Evolutionary conservation across 2,329 filamentous ascomycete species (phyloP), one percentile per base, ranked within the genome.

Genomic region (Sporothrix inflata): DNA sequence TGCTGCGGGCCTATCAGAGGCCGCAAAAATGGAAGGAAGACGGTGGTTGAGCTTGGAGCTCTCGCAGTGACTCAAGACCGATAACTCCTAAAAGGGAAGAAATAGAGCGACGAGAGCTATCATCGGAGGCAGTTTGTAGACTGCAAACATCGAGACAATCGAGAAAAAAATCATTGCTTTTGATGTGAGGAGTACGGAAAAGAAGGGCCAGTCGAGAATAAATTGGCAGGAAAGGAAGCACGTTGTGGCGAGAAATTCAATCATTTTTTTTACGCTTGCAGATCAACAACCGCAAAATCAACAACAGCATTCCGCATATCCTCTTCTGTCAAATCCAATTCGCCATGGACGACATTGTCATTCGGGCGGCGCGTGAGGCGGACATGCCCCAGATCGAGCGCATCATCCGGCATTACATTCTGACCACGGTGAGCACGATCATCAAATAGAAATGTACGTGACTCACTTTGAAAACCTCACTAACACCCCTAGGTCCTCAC

Each of bases 391-490:
- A 40, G 21, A 19, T 70, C 12, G 34, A 60, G 45, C 71, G 55
- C 55, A 72, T 72, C 66, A 42, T 49, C 45, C 34, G 21, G 9
- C 57, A 72, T 34, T 72, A 72, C 71, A 66, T 72, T 4, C n/a
- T 47, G 12, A 70, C 42, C 38, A 72, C 66, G 24, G 71, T 71
- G 27, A 19, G 38, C 19, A 8, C 8, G 16, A 2, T 8, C 21
- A 2, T 12, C 3, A 34, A 27, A 16, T 9, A 5, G 14, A 49
- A n/a, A 21, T 8, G 3, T 34, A 6, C 30, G 30, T 34, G 30
- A 47, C 3, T 16, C 6, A 47, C 4, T 16, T 3, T 21, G 12
- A 24, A 38, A 27, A 45, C n/a, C 21, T 11, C 3, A 51, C 16
- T 24, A 47, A 57, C 34, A 14, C 7, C 19, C 16, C n/a, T 21